phyloP scores from a whole-genome alignment of 345 rosid genomes.

The Ricinus communis region DNA sequence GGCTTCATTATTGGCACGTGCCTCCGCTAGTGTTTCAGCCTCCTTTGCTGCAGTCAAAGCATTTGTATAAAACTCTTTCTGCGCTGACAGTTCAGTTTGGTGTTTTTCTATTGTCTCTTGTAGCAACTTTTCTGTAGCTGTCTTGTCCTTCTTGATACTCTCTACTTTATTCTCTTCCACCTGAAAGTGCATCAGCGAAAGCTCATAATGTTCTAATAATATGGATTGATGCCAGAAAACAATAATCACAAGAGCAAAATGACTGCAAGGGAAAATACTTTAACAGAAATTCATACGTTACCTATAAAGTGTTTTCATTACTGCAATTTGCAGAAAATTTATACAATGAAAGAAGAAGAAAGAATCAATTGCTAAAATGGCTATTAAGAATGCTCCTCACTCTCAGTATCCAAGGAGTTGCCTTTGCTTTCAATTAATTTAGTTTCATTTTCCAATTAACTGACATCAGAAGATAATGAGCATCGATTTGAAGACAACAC shows the following conservation, averaged over 20 bases:
- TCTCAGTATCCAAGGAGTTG: neutral
- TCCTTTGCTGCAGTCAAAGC: conserved; percentile 91
- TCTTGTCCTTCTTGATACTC: conserved; percentile 85
- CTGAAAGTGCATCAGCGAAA: conserved; percentile 40
- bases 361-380: neutral
- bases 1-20: conserved; percentile 86
- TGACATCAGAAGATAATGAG: neutral
- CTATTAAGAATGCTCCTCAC: neutral
- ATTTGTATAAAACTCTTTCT: conserved; percentile 77
- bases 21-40: conserved; percentile 92
- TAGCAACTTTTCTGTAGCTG: conserved; percentile 84
- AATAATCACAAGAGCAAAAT: conserved; percentile 3
- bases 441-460: neutral
- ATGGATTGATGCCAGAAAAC: conserved; percentile 1
- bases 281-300: neutral
- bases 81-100: conserved; percentile 78
- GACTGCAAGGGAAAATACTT: too few species aligned
- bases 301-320: neutral
- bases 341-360: neutral
- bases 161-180: conserved; percentile 96
- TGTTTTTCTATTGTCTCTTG: conserved; percentile 97
- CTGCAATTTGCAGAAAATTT: too few species aligned
- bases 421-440: neutral
- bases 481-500: neutral
- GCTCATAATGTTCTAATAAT: conserved; percentile 12